phyloP scores from a whole-genome alignment of 176 grass and related monocot species.

The Carex pumila region DNA sequence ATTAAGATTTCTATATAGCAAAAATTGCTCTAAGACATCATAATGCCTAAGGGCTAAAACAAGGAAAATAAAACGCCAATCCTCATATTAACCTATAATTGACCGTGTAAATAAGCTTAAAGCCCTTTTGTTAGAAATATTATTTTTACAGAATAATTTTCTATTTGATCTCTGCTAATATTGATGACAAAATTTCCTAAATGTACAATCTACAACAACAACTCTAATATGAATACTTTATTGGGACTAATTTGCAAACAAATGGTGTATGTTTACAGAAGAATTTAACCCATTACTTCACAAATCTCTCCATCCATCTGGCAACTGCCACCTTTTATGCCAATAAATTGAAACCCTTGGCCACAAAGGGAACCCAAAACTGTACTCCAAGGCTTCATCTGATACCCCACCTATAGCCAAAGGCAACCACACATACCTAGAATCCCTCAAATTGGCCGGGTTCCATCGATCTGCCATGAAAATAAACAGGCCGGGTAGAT shows the following conservation, averaged over 20 bases:
- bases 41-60: not conserved
- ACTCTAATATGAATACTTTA: conserved; percentile 16
- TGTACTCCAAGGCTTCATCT: conserved; percentile 87
- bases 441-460: too few species aligned
- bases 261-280: conserved; percentile 17
- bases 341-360: conserved; percentile 89
- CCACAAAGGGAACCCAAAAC: conserved; percentile 95
- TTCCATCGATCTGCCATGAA: too few species aligned
- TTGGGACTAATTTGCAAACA: not conserved
- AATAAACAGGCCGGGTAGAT: too few species aligned
- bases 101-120: not conserved
- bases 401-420: conserved; percentile 32
- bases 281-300: conserved; percentile 33
- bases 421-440: too few species aligned
- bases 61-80: not conserved
- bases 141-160: not conserved
- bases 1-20: too few species aligned
- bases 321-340: conserved; percentile 77
- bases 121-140: not conserved
- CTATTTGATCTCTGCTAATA: too few species aligned
- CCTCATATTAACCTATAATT: not conserved
- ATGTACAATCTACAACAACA: conserved; percentile 20
- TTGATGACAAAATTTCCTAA: conserved; percentile 21
- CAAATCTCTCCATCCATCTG: conserved; percentile 51
- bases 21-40: not conserved